phyloP scores from a whole-genome alignment of 1,284 basidiomycete species.

The Ganoderma leucocontextum region DNA sequence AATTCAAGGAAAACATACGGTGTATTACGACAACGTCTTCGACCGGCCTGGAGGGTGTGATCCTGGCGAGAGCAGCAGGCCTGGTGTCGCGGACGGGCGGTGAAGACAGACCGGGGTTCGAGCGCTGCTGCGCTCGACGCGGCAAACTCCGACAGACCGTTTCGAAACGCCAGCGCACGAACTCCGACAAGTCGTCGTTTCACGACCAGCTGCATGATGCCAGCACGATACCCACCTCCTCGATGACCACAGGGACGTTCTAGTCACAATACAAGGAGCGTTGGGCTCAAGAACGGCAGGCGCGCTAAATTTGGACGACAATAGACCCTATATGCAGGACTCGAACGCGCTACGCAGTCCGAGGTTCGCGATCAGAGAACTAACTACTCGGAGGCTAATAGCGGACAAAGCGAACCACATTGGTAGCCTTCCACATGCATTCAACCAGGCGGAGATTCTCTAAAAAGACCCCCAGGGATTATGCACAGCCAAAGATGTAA shows the following conservation, averaged over 20 bases:
- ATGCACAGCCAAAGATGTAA: too few species aligned
- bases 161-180: background rate
- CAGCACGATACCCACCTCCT: background rate
- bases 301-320: background rate
- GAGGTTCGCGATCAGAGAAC: conserved; percentile 1
- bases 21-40: background rate
- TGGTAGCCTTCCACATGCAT: background rate
- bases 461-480: background rate
- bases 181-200: too few species aligned
- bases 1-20: background rate
- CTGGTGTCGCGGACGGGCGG: background rate
- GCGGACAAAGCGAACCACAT: background rate
- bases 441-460: background rate
- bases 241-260: background rate
- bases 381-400: background rate
- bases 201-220: background rate
- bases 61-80: background rate
- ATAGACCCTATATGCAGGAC: background rate
- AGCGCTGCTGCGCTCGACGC: background rate
- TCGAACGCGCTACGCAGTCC: background rate
- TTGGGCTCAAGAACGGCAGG: background rate
- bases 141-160: background rate
- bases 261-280: background rate
- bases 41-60: background rate
- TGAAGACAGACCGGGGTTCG: background rate